These are phyloP conservation scores for Blastobotrys arbuscula DNA, from an alignment of 1,139 yeast species.

Conservation along the genomic window DNA sequence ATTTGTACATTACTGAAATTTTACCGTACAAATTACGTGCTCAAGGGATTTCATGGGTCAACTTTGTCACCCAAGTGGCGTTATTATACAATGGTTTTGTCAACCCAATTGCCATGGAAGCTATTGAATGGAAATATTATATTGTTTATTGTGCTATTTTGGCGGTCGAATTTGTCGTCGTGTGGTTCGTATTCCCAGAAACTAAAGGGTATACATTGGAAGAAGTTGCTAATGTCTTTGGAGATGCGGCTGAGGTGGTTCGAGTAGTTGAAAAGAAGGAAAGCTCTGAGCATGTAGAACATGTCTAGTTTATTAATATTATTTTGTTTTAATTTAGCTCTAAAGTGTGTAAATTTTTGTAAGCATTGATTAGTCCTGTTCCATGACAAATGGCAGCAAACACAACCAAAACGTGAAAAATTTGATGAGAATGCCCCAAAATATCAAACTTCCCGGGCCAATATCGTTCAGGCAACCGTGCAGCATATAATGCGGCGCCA, in stretches of 20 bases:
- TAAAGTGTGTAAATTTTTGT: constrained; percentile 31
- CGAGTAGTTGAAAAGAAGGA: constrained; percentile 2
- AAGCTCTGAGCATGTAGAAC: constrained; percentile 5
- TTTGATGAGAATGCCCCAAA: constrained; percentile 82
- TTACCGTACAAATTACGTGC: constrained; percentile 38
- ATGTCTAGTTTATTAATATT: not conserved
- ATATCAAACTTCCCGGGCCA: constrained; percentile 64
- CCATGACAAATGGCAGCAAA: constrained; percentile 76
- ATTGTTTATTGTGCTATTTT: constrained; percentile 33
- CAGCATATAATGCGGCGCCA: constrained; percentile 78
- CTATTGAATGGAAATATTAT: constrained; percentile 55
- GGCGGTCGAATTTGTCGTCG: constrained; percentile 33
- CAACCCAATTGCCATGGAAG: constrained; percentile 56
- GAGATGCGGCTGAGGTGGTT: constrained; percentile 10
- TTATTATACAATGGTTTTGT: constrained; percentile 44
- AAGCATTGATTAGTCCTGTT: constrained; percentile 57
- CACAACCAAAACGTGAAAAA: constrained; percentile 79
- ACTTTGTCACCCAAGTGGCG: constrained; percentile 20
- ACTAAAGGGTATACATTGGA: constrained; percentile 84
- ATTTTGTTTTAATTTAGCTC: not conserved
- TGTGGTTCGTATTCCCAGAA: constrained; percentile 84
- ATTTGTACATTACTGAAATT: constrained; percentile 37
- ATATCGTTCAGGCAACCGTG: constrained; percentile 69
- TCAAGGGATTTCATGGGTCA: constrained; percentile 32
- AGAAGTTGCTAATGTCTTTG: constrained; percentile 46